A percentile compares a stretch with the other conserved stretches of the same genome.
These are phyloP conservation scores for Rhizopogon sp. DNA, from an alignment of 768 basidiomycete species.

Conservation along the genomic window DNA sequence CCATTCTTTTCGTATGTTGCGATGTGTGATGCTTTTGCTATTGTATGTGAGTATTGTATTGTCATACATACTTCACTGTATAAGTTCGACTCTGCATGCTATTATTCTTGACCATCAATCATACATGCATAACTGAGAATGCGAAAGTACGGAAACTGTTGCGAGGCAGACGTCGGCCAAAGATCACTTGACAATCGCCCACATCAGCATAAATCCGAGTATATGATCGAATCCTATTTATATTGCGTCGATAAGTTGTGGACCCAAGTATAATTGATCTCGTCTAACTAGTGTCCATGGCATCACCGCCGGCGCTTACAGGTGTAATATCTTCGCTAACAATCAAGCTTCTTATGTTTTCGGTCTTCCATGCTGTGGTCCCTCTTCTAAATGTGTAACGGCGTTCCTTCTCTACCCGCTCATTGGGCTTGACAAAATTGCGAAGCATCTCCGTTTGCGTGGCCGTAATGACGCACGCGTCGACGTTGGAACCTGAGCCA, in stretches of 20 bases:
- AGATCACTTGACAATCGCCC: too few relatives aligned
- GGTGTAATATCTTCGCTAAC: constrained; percentile 64
- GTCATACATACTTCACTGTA: too few relatives aligned
- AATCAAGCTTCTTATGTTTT: constrained; percentile 67
- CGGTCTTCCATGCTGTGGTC: constrained; percentile 86
- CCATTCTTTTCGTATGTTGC: neutral
- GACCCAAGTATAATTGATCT: neutral
- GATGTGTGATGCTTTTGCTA: neutral
- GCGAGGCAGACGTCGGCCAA: too few relatives aligned
- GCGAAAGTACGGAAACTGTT: too few relatives aligned
- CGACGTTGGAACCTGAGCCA: constrained; percentile 97
- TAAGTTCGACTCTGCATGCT: too few relatives aligned
- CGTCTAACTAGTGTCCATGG: constrained; percentile 74
- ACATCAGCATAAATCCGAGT: neutral
- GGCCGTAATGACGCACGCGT: constrained; percentile 92
- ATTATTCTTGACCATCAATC: too few relatives aligned
- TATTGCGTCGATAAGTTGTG: too few relatives aligned
- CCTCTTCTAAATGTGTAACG: constrained; percentile 71
- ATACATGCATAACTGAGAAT: too few relatives aligned
- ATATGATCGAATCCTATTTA: too few relatives aligned
- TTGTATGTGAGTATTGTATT: neutral
- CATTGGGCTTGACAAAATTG: constrained; percentile 90
- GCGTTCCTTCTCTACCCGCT: constrained; percentile 74
- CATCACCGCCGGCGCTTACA: constrained; percentile 45
- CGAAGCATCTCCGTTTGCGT: constrained; percentile 86